Percentiles rank a stretch among this genome's conserved stretches.
Evolutionary conservation across 805 yeast species (phyloP).

Genomic region (Saccharomycopsis guyanensis): DNA sequence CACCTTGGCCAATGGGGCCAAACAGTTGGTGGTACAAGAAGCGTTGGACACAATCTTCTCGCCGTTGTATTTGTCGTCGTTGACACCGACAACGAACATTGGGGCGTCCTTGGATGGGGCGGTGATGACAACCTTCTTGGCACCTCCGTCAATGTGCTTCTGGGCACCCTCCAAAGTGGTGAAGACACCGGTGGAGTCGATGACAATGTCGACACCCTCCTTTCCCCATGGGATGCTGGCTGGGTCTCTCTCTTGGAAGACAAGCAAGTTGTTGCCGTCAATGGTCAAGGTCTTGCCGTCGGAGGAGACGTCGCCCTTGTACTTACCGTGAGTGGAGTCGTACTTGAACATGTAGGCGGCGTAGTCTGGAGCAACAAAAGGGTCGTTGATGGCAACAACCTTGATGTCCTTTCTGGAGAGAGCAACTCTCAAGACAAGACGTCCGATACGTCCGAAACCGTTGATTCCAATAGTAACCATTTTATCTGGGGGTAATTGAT

Average conservation of each 20-base stretch:
- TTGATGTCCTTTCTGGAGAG: constrained; percentile 44
- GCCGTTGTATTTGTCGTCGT: constrained; percentile 68
- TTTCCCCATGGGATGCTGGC: constrained; percentile 82
- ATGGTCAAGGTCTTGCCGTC: constrained; percentile 45
- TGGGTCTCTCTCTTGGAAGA: constrained; percentile 78
- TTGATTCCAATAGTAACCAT: constrained; percentile 56
- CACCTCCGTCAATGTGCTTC: constrained; percentile 84
- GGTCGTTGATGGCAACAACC: constrained; percentile 64
- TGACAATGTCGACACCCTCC: constrained; percentile 74
- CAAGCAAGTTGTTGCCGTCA: constrained; percentile 39
- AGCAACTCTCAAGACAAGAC: constrained; percentile 60
- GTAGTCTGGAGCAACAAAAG: constrained; percentile 59
- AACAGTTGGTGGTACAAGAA: constrained; percentile 93
- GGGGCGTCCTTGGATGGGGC: constrained; percentile 94
- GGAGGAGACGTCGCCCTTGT: constrained; percentile 48
- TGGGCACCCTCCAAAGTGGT: constrained; percentile 73
- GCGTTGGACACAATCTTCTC: constrained; percentile 84
- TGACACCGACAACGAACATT: constrained; percentile 92
- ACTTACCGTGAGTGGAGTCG: constrained; percentile 65
- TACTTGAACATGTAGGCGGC: constrained; percentile 72
- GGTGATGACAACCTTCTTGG: constrained; percentile 90
- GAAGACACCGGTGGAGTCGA: constrained; percentile 94
- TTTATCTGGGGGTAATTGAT: constrained; percentile 30
- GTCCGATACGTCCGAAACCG: constrained; percentile 71
- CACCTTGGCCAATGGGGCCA: constrained; percentile 91